Evolutionary conservation across 1,284 basidiomycete species (phyloP).

Genomic region (Ustilago crameri): DNA sequence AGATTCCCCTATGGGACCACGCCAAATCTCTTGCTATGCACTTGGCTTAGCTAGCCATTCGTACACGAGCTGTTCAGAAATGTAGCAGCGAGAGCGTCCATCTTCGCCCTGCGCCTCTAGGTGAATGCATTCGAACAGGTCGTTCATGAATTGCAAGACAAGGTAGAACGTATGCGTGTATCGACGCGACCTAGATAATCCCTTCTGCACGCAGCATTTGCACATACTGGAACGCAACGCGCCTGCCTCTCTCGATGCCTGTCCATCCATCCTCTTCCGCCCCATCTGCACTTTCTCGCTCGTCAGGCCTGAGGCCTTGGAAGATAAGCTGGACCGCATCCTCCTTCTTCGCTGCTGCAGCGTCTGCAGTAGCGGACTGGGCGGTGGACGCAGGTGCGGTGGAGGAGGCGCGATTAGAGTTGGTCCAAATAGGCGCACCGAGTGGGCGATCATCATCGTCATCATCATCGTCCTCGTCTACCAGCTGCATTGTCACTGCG

Average conservation of each 20-base stretch:
- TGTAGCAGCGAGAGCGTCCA: too few species aligned
- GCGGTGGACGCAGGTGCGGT: slow-evolving; percentile 1
- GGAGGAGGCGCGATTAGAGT: slow-evolving; percentile 11
- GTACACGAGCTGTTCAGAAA: too few species aligned
- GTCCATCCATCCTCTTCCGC: slow-evolving; percentile 29
- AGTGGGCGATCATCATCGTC: slow-evolving; percentile 50
- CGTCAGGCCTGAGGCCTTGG: slow-evolving; percentile 33
- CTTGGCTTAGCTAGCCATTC: too few species aligned
- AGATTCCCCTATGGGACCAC: too few species aligned
- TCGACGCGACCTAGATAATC: slow-evolving; percentile 31
- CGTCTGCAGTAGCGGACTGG: not conserved
- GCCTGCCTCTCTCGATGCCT: slow-evolving; percentile 38
- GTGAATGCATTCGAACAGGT: too few species aligned
- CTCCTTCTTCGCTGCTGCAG: slow-evolving; percentile 15
- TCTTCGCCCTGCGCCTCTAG: too few species aligned
- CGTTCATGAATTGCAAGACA: too few species aligned
- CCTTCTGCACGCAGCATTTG: slow-evolving; percentile 50
- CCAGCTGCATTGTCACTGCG: slow-evolving; percentile 38
- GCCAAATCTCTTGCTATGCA: too few species aligned
- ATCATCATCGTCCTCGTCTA: slow-evolving; percentile 44
- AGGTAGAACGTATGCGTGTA: too few species aligned
- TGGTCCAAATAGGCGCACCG: slow-evolving; percentile 25
- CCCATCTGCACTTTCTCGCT: not conserved
- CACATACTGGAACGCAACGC: slow-evolving; percentile 48
- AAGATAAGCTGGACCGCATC: slow-evolving; percentile 41